phyloP scores from a whole-genome alignment of 495 filamentous ascomycete genomes.

The Parathielavia hyrcaniae region DNA sequence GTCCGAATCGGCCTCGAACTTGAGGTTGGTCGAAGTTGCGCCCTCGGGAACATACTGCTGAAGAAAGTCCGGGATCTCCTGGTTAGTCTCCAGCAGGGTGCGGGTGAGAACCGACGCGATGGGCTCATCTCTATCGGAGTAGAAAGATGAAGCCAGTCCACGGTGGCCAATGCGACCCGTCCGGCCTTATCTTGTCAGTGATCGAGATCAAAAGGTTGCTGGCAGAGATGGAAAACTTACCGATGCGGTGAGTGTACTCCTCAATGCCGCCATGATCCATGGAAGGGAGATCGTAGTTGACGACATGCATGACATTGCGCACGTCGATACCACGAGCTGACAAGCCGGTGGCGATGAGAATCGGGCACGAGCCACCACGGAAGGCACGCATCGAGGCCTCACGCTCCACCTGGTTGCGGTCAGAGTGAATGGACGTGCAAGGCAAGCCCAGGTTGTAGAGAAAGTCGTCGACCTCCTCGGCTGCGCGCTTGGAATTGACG shows the following conservation, averaged over 20 bases:
- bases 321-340: constrained; percentile 89
- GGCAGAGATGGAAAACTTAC: constrained; percentile 39
- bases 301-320: constrained; percentile 75
- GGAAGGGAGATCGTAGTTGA: constrained; percentile 84
- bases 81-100: constrained; percentile 69
- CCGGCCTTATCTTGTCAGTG: constrained; percentile 55
- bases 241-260: constrained; percentile 93
- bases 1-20: constrained; percentile 60
- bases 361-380: constrained; percentile 62
- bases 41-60: constrained; percentile 53
- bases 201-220: neutral
- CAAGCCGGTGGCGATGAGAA: constrained; percentile 80
- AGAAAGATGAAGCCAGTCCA: constrained; percentile 85
- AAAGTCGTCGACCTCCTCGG: constrained; percentile 80
- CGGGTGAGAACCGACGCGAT: constrained; percentile 67
- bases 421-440: constrained; percentile 76
- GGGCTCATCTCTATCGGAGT: constrained; percentile 58
- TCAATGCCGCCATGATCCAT: constrained; percentile 72
- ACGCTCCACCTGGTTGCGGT: constrained; percentile 84
- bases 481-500: constrained; percentile 68
- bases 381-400: constrained; percentile 91
- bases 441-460: constrained; percentile 74
- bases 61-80: constrained; percentile 78
- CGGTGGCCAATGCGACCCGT: constrained; percentile 89
- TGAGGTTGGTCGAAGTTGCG: constrained; percentile 39